Percentiles rank a stretch among this genome's conserved stretches.
phyloP scores from a whole-genome alignment of 495 filamentous ascomycete genomes.

The Clohesyomyces aquaticus region DNA sequence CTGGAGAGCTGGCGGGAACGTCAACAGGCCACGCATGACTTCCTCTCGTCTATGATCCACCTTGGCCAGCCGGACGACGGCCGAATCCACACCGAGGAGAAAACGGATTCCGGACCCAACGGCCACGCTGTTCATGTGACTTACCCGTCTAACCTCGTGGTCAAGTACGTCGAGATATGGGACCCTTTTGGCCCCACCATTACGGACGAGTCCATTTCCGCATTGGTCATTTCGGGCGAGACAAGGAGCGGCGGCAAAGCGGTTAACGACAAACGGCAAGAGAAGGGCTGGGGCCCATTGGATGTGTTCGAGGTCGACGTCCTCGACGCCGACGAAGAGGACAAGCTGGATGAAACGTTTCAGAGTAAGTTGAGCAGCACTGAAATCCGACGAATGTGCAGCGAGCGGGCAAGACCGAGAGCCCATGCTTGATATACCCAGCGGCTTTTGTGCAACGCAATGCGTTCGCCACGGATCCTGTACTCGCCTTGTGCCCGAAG shows the following conservation, averaged over 20 bases:
- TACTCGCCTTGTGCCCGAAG: not conserved
- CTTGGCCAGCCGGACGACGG: conserved; percentile 49
- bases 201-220: conserved; percentile 75
- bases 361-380: conserved; percentile 84
- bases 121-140: conserved; percentile 56
- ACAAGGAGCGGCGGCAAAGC: conserved; percentile 80
- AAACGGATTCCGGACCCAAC: conserved; percentile 52
- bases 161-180: conserved; percentile 81
- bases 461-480: conserved; percentile 2
- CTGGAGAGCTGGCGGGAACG: conserved; percentile 79
- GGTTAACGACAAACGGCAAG: conserved; percentile 77
- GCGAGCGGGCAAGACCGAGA: conserved; percentile 37
- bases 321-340: conserved; percentile 68
- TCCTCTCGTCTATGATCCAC: conserved; percentile 72
- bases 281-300: conserved; percentile 75
- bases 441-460: not conserved
- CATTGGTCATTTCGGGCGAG: conserved; percentile 86
- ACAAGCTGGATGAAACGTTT: conserved; percentile 59
- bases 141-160: conserved; percentile 53
- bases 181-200: conserved; percentile 93
- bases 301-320: conserved; percentile 93
- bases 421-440: conserved; percentile 10
- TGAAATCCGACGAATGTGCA: conserved; percentile 60
- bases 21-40: conserved; percentile 66
- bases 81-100: conserved; percentile 41